Evolutionary conservation across 805 yeast species (phyloP).

Genomic region (Wickerhamiella parazyma): DNA sequence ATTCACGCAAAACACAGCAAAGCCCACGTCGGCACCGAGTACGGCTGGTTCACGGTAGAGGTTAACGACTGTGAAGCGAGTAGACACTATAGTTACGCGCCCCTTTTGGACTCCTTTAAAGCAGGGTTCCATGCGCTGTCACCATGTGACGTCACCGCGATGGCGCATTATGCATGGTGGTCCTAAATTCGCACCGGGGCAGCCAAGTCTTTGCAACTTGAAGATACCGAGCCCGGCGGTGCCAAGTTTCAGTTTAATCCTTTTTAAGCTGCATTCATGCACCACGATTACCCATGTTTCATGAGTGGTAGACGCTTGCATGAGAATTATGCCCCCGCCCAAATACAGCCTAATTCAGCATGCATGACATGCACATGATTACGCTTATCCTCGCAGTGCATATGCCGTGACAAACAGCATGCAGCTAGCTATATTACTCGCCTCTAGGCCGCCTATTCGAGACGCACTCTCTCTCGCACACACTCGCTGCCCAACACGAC

Average conservation of each 20-base stretch:
- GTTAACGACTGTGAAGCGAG: too few relatives aligned
- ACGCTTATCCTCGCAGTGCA: slow-evolving; percentile 6
- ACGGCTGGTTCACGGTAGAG: too few relatives aligned
- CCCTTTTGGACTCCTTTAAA: too few relatives aligned
- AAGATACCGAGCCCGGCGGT: too few relatives aligned
- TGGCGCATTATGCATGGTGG: background rate
- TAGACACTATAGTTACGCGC: too few relatives aligned
- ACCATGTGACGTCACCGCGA: background rate
- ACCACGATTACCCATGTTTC: background rate
- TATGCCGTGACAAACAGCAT: slow-evolving; percentile 7
- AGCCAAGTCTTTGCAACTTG: too few relatives aligned
- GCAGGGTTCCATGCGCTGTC: background rate
- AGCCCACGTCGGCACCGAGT: too few relatives aligned
- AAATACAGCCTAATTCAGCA: background rate
- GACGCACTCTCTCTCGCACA: background rate
- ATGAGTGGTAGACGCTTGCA: background rate
- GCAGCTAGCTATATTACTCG: slow-evolving; percentile 1
- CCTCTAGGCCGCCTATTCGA: background rate
- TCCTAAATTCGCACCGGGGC: too few relatives aligned
- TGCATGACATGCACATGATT: background rate
- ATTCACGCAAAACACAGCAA: too few relatives aligned
- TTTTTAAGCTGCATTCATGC: background rate
- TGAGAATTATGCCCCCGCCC: background rate
- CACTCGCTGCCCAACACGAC: background rate
- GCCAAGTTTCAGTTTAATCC: too few relatives aligned